Base-by-base conservation (phyloP, 2,329 filamentous ascomycete genomes). In the Calonectria montana region DNA sequence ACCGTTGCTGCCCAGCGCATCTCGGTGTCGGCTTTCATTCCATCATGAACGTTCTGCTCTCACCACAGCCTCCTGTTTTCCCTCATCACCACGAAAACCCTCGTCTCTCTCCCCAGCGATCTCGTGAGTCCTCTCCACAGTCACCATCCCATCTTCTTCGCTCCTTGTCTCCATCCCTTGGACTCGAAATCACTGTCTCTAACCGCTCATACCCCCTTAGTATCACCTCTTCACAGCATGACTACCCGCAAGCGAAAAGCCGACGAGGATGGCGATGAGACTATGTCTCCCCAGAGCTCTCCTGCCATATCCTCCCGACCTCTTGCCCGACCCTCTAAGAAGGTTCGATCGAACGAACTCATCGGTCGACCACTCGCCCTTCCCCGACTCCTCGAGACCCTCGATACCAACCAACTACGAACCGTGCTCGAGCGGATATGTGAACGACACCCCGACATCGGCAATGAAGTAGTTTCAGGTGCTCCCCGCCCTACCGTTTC, bases 381-480 rank as follows among this genome's bases (percentile, higher is more conserved):
- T 9, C 87, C 88, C 69, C 93, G 97, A 80, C 90, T 99, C n/a
- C 91, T 99, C 74, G 96, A 99, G 85, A 98, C 97, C 0, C 91
- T 99, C 53, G 94, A 97, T 80, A 93, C 92, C 72, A 90, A 94
- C 71, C 94, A 97, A 76, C 89, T 99, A 80, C 92, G 96, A 77
- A 91, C 91, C 41, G 92, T 98, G 1, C 89, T 99, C n/a, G 94
- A 96, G 82, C 93, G 94, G 67, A 94, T 99, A 81, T 98, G 96
- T 86, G 94, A 97, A 80, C 91, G 94, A 77, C 95, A 97, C 81
- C 95, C 96, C 4, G 92, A 94, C 75, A 93, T 99, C 73, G 93
- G 92, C 65, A 91, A 94, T 65, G 96, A 98, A 83, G 93, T 99
- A 53, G 91, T 95, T 37, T 90, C 92, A 66, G 91, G 93, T 65